Percentiles rank a stretch among this genome's conserved stretches.
These are phyloP conservation scores for Tetrahymena malaccensis DNA, from an alignment of 73 alveolate species.

Conservation along the genomic window DNA sequence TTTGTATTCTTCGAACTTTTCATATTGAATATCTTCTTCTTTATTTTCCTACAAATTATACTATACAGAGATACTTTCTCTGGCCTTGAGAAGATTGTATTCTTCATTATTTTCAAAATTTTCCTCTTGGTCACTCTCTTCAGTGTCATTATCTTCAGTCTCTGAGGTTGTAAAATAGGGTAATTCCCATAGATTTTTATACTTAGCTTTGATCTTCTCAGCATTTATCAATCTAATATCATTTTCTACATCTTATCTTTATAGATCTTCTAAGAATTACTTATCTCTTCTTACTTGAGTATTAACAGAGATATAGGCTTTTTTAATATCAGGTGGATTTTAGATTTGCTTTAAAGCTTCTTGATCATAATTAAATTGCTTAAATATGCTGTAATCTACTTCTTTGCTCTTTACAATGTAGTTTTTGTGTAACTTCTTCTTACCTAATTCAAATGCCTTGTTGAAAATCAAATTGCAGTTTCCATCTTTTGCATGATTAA, in stretches of 20 bases:
- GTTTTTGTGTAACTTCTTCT: background rate
- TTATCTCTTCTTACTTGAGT: background rate
- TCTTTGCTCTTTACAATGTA: background rate
- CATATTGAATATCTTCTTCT: background rate
- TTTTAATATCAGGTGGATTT: background rate
- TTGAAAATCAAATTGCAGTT: background rate
- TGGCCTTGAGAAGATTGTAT: background rate
- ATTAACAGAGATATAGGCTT: background rate
- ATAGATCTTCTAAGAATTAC: background rate
- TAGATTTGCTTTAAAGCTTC: background rate
- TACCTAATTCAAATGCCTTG: background rate
- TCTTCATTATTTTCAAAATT: background rate
- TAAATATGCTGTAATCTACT: background rate
- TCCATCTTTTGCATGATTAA: conserved; percentile 3
- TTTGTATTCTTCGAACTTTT: background rate
- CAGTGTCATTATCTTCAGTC: conserved; percentile 24
- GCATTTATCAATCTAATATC: background rate
- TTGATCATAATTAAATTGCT: background rate
- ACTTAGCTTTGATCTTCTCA: background rate
- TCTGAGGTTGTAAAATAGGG: conserved; percentile 5
- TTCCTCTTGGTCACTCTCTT: background rate
- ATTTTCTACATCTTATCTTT: background rate
- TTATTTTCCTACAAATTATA: background rate
- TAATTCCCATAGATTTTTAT: conserved; percentile 5
- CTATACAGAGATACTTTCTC: background rate